Base-by-base conservation (phyloP, 306 rosid species). In the Medicago ruthenica region DNA sequence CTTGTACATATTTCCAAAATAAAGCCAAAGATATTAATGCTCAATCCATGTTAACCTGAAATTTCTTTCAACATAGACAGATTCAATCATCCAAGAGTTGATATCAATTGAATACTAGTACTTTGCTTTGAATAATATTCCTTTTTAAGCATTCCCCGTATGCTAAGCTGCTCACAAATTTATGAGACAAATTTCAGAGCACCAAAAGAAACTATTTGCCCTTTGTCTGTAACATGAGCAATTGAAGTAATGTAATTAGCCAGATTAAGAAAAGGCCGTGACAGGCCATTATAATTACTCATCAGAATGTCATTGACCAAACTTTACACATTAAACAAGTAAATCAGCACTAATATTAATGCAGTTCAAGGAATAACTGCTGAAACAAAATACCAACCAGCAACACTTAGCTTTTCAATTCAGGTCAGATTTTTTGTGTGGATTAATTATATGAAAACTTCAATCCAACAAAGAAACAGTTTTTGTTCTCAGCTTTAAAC, bases 81-180 rank as follows among this genome's bases (percentile, higher is more conserved):
- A 27, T 27, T 44, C 13, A 13, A 45, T 13, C 16, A 42, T 42
- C 3, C 48, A 11, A 85, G 73, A 91, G 82, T 14, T 79, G 86
- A 27, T 92, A 53, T 90, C 93, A 82, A 61, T 87, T 0, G 95
- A 94, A 83, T 84, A 78, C 37, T 34, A 31, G 27, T 87, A 94
- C 86, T 88, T 90, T 60, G 91, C 83, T 79, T 91, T 94, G 73
- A 91, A 87, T 45, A 88, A 82, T 83, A 91, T 58, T 11, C 13
- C n/a, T 2, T 4, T 12, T 44, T 92, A 74, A 91, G 58, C 80
- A 90, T 90, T 79, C 97, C 96, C 93, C 96, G 90, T 68, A 86
- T 82, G 91, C 81, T 91, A 76, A 91, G 97, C 89, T 93, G 94
- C 72, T 86, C 94, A 58, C 16, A 45, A 45, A 86, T 88, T 88